Conservation (phyloP, 495 filamentous ascomycete genomes). For the Penicillium lividum region DNA sequence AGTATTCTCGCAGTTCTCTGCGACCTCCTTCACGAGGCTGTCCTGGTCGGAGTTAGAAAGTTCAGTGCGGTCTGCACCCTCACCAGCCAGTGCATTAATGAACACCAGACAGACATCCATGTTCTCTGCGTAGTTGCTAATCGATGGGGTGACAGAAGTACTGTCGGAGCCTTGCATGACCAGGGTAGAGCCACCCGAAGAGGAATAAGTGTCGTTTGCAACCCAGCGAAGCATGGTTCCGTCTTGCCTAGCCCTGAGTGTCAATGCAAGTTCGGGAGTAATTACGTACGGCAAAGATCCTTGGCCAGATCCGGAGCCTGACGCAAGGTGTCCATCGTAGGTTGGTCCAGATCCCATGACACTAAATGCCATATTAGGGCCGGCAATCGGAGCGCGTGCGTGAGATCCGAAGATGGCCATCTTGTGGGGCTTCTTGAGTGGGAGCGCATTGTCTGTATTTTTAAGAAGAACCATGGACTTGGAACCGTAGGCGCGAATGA, state of each 20-base stretch:
- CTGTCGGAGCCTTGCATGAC: conserved; percentile 13
- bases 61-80: conserved; percentile 55
- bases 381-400: conserved; percentile 58
- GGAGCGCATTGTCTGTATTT: conserved; percentile 54
- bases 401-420: conserved; percentile 65
- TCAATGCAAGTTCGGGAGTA: conserved; percentile 58
- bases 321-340: conserved; percentile 33
- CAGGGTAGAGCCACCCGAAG: background rate
- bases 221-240: conserved; percentile 48
- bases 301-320: conserved; percentile 21
- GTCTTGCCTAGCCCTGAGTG: conserved; percentile 52
- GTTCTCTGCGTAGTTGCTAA: conserved; percentile 47
- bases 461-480: conserved; percentile 61
- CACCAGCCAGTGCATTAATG: conserved; percentile 55
- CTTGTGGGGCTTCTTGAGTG: conserved; percentile 50
- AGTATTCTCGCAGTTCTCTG: conserved; percentile 64
- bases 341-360: conserved; percentile 44
- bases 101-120: conserved; percentile 63
- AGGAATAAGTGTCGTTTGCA: conserved; percentile 34
- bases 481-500: conserved; percentile 55
- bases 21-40: conserved; percentile 58
- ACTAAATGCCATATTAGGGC: conserved; percentile 55
- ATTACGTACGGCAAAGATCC: conserved; percentile 51
- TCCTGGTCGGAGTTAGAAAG: conserved; percentile 53
- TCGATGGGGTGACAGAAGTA: conserved; percentile 6